phyloP scores from a whole-genome alignment of 345 rosid species.

The Citrus medica region DNA sequence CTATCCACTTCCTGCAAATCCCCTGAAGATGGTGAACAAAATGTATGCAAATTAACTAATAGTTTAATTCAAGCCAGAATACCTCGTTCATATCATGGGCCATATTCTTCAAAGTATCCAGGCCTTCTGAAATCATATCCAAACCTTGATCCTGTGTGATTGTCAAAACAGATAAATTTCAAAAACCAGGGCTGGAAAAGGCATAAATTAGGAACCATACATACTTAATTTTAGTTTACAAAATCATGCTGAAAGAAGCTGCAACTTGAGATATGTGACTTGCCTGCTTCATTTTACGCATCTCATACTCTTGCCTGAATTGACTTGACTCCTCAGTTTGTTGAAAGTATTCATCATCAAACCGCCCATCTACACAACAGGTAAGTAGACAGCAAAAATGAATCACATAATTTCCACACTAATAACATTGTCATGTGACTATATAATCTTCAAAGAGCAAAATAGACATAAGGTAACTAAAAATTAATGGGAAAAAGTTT shows the following conservation, averaged over 20 bases:
- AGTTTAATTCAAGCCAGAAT: constrained; percentile 13
- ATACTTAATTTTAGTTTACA: constrained; percentile 2
- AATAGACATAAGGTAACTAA: background rate
- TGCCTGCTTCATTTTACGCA: constrained; percentile 88
- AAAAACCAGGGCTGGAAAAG: no score
- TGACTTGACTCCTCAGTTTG: constrained; percentile 69
- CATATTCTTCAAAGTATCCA: constrained; percentile 95
- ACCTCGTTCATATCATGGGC: constrained; percentile 99
- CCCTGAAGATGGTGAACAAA: constrained; percentile 15
- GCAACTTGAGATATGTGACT: constrained; percentile 16
- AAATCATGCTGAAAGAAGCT: constrained; percentile 5
- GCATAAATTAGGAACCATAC: background rate
- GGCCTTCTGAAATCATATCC: constrained; percentile 90
- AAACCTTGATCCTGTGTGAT: constrained; percentile 85
- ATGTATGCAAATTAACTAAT: constrained; percentile 8
- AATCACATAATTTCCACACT: background rate
- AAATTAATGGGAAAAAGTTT: background rate
- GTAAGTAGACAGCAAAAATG: background rate
- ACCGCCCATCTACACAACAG: constrained; percentile 53
- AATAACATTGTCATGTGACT: background rate
- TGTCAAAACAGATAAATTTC: constrained; percentile 1
- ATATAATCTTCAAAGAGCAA: background rate
- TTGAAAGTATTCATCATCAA: constrained; percentile 88
- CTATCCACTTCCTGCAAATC: constrained; percentile 81
- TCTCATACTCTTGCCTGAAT: constrained; percentile 92